Percentiles rank a stretch among this genome's conserved stretches.
Evolutionary conservation across 371 early-diverging fungal species (phyloP).

Genomic region (Phascolomyces articulosus): DNA sequence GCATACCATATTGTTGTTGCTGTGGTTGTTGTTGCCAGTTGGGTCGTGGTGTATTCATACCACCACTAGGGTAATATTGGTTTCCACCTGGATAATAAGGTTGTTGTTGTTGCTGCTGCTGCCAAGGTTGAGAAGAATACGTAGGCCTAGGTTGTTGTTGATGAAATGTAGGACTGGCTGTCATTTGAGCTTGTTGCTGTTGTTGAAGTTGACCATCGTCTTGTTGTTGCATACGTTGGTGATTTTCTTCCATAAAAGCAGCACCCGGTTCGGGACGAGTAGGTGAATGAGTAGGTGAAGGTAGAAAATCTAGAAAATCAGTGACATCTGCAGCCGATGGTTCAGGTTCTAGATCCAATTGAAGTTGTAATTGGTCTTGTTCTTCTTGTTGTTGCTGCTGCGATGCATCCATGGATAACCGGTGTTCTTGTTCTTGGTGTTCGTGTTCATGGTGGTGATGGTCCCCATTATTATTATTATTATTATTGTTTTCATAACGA

Average conservation of each 20-base stretch:
- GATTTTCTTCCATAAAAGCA: conserved; percentile 20
- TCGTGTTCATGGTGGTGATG: background rate
- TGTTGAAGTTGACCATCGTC: no score
- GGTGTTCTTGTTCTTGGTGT: background rate
- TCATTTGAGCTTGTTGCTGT: conserved; percentile 1
- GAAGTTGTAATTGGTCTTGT: background rate
- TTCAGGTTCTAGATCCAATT: conserved; percentile 28
- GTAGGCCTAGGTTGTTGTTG: conserved; percentile 7
- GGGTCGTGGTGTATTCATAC: conserved; percentile 19
- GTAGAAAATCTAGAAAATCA: conserved; percentile 41
- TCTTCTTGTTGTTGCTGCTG: background rate
- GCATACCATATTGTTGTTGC: conserved; percentile 5
- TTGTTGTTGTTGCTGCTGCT: conserved; percentile 18
- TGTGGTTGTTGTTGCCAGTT: conserved; percentile 18
- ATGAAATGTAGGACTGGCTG: conserved; percentile 7
- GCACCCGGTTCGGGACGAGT: conserved; percentile 18
- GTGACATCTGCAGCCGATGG: conserved; percentile 41
- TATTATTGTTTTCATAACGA: background rate
- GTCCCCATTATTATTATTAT: background rate
- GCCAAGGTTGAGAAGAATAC: conserved; percentile 13
- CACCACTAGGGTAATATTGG: background rate
- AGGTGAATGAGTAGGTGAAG: conserved; percentile 43
- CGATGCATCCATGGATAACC: no score
- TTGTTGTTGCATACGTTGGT: conserved; percentile 18
- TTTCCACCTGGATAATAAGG: conserved; percentile 18